A percentile compares a stretch with the other conserved stretches of the same genome.
Evolutionary conservation across 2,329 filamentous ascomycete species (phyloP).

Genomic region (Chalara sp.): DNA sequence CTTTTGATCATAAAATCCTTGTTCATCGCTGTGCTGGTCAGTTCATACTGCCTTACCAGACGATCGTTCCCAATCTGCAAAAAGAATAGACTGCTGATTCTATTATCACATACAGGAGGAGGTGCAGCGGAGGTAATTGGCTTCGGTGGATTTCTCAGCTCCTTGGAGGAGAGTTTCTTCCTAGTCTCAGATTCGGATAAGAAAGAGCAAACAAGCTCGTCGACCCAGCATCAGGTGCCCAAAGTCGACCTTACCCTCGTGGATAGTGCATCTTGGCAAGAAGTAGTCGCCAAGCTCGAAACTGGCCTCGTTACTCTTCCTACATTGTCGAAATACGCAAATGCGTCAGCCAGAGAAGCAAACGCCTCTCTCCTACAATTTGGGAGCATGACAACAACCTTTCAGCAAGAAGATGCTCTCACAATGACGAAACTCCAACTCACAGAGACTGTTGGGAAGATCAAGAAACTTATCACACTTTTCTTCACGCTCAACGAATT

Average conservation of each 20-base stretch:
- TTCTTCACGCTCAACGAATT: constrained; percentile 96
- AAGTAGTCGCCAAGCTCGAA: constrained; percentile 53
- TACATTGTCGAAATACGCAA: constrained; percentile 45
- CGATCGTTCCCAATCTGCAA: too few relatives aligned
- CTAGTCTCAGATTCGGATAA: constrained; percentile 1
- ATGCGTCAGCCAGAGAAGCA: constrained; percentile 36
- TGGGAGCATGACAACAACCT: constrained; percentile 33
- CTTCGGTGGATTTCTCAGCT: constrained; percentile 46
- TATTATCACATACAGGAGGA: constrained; percentile 21
- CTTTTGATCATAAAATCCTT: too few relatives aligned
- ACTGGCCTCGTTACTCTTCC: constrained; percentile 46
- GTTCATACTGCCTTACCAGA: too few relatives aligned
- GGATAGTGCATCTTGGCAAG: constrained; percentile 75
- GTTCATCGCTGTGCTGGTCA: too few relatives aligned
- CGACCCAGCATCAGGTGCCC: constrained; percentile 3
- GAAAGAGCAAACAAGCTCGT: constrained; percentile 7
- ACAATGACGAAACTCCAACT: constrained; percentile 31
- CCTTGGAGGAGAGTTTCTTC: constrained; percentile 22
- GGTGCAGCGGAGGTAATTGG: constrained; percentile 59
- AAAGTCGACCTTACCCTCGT: constrained; percentile 52
- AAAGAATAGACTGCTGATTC: too few relatives aligned
- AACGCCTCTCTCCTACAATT: constrained; percentile 38
- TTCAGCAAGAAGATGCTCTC: constrained; percentile 44
- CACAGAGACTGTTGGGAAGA: constrained; percentile 15
- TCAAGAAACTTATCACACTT: constrained; percentile 62